A percentile compares a stretch with the other conserved stretches of the same genome.
Evolutionary conservation across 2,329 filamentous ascomycete genomes (phyloP).

Genomic region (Pseudomassariella vexata): DNA sequence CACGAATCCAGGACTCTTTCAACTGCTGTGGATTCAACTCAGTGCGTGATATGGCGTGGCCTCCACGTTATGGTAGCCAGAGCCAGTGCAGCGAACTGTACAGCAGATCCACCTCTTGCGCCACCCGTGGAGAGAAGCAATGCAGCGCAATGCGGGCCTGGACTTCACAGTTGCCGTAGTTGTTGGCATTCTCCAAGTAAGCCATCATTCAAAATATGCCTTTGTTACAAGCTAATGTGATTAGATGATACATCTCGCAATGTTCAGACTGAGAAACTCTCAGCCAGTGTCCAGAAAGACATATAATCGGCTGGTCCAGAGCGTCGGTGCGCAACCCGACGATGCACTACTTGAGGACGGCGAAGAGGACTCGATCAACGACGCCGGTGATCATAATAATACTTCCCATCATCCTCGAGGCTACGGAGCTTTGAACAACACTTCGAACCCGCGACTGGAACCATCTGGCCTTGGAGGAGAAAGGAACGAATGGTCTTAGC

Average conservation of each 20-base stretch:
- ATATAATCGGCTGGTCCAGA: no score
- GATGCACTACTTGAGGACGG: no score
- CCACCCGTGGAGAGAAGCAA: slow-evolving; percentile 48
- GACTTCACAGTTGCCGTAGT: slow-evolving; percentile 48
- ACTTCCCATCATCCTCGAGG: slow-evolving; percentile 1
- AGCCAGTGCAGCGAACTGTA: slow-evolving; percentile 40
- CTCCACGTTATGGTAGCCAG: slow-evolving; percentile 25
- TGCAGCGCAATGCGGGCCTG: slow-evolving; percentile 47
- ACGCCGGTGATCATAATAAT: slow-evolving; percentile 1
- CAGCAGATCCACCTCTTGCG: slow-evolving; percentile 40
- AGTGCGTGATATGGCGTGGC: slow-evolving; percentile 55
- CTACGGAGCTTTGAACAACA: slow-evolving; percentile 10
- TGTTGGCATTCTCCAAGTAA: slow-evolving; percentile 52
- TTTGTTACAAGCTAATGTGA: no score
- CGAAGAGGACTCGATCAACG: no score
- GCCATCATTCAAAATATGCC: no score
- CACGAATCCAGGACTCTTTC: slow-evolving; percentile 58
- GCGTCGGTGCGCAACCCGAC: no score
- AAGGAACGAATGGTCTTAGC: slow-evolving; percentile 13
- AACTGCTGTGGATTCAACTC: slow-evolving; percentile 61
- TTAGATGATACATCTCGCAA: no score
- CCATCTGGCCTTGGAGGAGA: slow-evolving; percentile 16
- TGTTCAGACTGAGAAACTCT: no score
- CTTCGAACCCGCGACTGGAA: slow-evolving; percentile 10
- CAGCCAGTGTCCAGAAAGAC: no score